Conservation (phyloP, 2,329 filamentous ascomycete genomes). For the Botrytis porri region DNA sequence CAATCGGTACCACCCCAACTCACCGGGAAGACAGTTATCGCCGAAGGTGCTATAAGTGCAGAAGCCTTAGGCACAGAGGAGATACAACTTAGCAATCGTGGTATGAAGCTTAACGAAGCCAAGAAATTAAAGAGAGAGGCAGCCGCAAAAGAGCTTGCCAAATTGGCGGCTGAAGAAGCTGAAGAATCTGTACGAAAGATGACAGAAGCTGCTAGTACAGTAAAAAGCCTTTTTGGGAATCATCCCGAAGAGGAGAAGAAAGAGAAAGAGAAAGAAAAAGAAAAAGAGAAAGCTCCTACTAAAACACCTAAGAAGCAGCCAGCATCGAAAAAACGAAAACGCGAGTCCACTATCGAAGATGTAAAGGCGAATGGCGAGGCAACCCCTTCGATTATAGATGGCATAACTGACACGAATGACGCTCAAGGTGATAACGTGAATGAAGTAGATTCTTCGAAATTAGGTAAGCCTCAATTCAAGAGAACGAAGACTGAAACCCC, state of each 20-base stretch:
- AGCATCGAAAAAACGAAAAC: slow-evolving; percentile 36
- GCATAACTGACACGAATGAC: slow-evolving; percentile 27
- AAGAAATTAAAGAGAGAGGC: slow-evolving; percentile 77
- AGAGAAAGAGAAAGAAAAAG: slow-evolving; percentile 19
- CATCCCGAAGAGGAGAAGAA: slow-evolving; percentile 24
- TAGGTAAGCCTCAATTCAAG: slow-evolving; percentile 45
- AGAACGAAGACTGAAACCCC: slow-evolving; percentile 58
- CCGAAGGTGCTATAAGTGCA: slow-evolving; percentile 58
- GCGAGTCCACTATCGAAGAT: slow-evolving; percentile 29
- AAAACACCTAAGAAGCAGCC: slow-evolving; percentile 28
- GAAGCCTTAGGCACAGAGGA: slow-evolving; percentile 54
- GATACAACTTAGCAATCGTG: slow-evolving; percentile 64
- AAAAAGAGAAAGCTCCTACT: slow-evolving; percentile 20
- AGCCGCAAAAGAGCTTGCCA: slow-evolving; percentile 64
- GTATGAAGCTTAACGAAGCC: slow-evolving; percentile 75
- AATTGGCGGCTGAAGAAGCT: slow-evolving; percentile 60
- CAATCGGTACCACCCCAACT: slow-evolving; percentile 38
- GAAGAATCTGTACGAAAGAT: slow-evolving; percentile 55
- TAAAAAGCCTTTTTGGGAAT: slow-evolving; percentile 42
- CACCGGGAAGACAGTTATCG: slow-evolving; percentile 45
- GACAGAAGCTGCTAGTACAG: slow-evolving; percentile 47
- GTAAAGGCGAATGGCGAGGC: slow-evolving; percentile 7
- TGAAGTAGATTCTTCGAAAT: slow-evolving; percentile 23
- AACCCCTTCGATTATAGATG: slow-evolving; percentile 23
- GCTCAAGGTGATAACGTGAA: slow-evolving; percentile 19